These are phyloP conservation scores for Neopestalotiopsis rosae DNA, from an alignment of 2,329 filamentous ascomycete genomes.

Conservation along the genomic window DNA sequence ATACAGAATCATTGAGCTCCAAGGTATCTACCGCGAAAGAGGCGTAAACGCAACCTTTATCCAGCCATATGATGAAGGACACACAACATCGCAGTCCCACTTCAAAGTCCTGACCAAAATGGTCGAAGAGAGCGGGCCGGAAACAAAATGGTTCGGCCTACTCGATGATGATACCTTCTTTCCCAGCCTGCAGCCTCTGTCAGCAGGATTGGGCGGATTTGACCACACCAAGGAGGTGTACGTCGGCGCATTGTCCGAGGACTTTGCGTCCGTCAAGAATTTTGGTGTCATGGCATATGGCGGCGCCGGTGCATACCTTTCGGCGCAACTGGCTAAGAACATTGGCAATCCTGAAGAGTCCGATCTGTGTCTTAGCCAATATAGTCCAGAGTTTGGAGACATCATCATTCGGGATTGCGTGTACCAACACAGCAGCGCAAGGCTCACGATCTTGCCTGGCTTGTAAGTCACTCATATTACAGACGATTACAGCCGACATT, in stretches of 20 bases:
- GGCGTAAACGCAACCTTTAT: slow-evolving; percentile 41
- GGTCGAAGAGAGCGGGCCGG: slow-evolving; percentile 34
- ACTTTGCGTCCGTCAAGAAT: slow-evolving; percentile 52
- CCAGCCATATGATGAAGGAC: slow-evolving; percentile 37
- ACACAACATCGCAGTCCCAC: slow-evolving; percentile 58
- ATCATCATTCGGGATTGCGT: slow-evolving; percentile 63
- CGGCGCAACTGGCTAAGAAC: slow-evolving; percentile 53
- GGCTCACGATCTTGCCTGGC: slow-evolving; percentile 58
- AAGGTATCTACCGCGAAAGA: slow-evolving; percentile 37
- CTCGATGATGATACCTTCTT: slow-evolving; percentile 71
- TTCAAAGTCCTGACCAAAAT: slow-evolving; percentile 60
- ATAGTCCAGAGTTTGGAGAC: slow-evolving; percentile 52
- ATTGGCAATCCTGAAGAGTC: slow-evolving; percentile 52
- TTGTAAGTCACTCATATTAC: slow-evolving; percentile 41
- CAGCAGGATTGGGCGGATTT: slow-evolving; percentile 49
- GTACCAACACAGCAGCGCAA: slow-evolving; percentile 56
- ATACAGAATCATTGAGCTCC: slow-evolving; percentile 37
- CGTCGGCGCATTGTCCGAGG: slow-evolving; percentile 63
- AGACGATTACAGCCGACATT: not conserved
- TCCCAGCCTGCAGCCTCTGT: slow-evolving; percentile 55
- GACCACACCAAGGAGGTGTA: slow-evolving; percentile 56
- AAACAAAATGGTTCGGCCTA: slow-evolving; percentile 60
- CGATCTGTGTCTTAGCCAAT: slow-evolving; percentile 49
- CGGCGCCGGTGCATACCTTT: slow-evolving; percentile 65
- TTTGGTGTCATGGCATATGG: slow-evolving; percentile 67